These are phyloP conservation scores for Sporothrix curviconia DNA, from an alignment of 2,329 filamentous ascomycete species.

Conservation along the genomic window DNA sequence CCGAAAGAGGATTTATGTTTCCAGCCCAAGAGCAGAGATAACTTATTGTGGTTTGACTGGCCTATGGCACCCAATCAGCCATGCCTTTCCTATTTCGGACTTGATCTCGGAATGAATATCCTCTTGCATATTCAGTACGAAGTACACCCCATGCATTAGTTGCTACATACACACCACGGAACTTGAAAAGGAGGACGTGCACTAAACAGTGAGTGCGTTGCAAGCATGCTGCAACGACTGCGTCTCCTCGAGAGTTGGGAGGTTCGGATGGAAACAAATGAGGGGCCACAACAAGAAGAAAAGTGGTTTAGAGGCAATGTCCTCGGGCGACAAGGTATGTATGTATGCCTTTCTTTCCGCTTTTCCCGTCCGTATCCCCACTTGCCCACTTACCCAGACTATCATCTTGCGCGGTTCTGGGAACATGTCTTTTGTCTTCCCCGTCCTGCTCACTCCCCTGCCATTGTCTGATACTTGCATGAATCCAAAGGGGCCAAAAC, in stretches of 20 bases:
- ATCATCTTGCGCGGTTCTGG: slow-evolving; percentile 8
- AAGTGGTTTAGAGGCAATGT: neutral
- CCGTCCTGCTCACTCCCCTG: slow-evolving; percentile 8
- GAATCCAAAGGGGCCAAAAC: slow-evolving; percentile 8
- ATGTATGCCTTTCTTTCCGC: neutral
- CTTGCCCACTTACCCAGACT: slow-evolving; percentile 7
- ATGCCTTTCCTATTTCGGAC: slow-evolving; percentile 1
- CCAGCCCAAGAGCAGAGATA: slow-evolving; percentile 25
- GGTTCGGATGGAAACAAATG: slow-evolving; percentile 1
- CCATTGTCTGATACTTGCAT: slow-evolving; percentile 14
- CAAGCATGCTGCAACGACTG: neutral
- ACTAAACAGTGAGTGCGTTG: neutral
- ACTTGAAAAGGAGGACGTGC: neutral
- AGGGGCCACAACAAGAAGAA: neutral
- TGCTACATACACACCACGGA: neutral
- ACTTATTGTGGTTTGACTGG: slow-evolving; percentile 35
- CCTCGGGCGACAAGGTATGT: neutral
- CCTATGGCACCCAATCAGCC: slow-evolving; percentile 13
- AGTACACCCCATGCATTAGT: neutral
- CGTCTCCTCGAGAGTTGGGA: too few relatives aligned
- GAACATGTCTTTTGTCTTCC: slow-evolving; percentile 6
- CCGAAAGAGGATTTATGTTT: neutral
- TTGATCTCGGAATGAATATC: neutral
- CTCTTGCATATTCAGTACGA: neutral
- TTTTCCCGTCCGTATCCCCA: slow-evolving; percentile 4